These are phyloP conservation scores for Pleurotus citrinopileatus DNA, from an alignment of 768 basidiomycete species.

Conservation along the genomic window DNA sequence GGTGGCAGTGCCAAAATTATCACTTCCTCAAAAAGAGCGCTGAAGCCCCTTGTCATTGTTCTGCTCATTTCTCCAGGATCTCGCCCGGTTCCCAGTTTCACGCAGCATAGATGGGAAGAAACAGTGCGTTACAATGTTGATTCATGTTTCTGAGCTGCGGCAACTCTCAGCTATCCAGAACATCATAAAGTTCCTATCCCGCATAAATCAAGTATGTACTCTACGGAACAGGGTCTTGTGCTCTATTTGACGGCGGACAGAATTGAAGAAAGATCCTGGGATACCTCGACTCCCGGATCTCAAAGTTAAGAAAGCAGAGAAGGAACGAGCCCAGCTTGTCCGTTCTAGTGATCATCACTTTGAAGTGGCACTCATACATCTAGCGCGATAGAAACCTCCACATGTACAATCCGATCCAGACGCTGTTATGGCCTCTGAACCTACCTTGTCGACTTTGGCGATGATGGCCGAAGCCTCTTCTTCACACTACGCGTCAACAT, in stretches of 20 bases:
- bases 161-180: background rate
- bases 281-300: conserved; percentile 79
- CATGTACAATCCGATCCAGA: conserved; percentile 43
- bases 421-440: conserved; percentile 71
- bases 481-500: conserved; percentile 14
- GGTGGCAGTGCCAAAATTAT: no score
- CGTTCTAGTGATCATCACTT: no score
- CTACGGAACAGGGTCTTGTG: no score
- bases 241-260: conserved; percentile 30
- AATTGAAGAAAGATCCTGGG: conserved; percentile 87
- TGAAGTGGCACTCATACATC: no score
- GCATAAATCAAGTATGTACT: background rate
- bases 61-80: no score
- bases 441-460: conserved; percentile 62
- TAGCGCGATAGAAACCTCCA: conserved; percentile 22
- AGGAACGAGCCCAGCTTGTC: conserved; percentile 41
- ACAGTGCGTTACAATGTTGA: background rate
- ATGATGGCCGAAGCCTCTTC: conserved; percentile 38
- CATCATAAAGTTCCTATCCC: conserved; percentile 1
- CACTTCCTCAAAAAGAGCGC: no score
- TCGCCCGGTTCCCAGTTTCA: no score
- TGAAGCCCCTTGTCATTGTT: no score
- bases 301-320: conserved; percentile 35
- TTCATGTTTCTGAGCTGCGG: background rate
- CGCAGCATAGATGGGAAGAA: background rate